Conservation (phyloP, 768 basidiomycete genomes). For the Lactifluus piperatus region DNA sequence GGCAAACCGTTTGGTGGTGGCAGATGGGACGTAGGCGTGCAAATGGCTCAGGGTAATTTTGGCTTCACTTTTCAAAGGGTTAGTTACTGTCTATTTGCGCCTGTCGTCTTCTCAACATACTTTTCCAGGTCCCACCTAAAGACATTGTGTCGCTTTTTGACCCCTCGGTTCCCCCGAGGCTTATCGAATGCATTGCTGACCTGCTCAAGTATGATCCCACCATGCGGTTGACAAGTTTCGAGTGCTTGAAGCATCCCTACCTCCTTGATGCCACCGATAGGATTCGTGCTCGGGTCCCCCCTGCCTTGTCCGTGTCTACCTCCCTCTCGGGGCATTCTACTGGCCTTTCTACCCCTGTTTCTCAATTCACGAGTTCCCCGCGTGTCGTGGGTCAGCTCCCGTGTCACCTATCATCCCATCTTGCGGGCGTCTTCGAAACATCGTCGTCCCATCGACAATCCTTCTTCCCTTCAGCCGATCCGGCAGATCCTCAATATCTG, state of each 20-base stretch:
- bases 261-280: constrained; percentile 63
- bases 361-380: constrained; percentile 17
- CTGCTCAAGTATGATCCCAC: constrained; percentile 90
- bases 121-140: constrained; percentile 49
- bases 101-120: constrained; percentile 6
- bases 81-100: constrained; percentile 23
- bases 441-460: constrained; percentile 19
- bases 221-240: constrained; percentile 71
- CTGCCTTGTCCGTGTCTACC: constrained; percentile 14
- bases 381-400: constrained; percentile 12
- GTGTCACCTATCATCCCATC: constrained; percentile 12
- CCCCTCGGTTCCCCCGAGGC: constrained; percentile 60
- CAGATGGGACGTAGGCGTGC: constrained; percentile 75
- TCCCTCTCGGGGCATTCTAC: constrained; percentile 33
- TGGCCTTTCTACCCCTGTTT: constrained; percentile 16
- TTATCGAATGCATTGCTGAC: constrained; percentile 89
- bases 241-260: constrained; percentile 87
- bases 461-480: constrained; percentile 11
- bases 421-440: constrained; percentile 3
- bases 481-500: constrained; percentile 13
- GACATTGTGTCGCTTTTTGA: constrained; percentile 72
- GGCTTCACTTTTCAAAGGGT: constrained; percentile 92
- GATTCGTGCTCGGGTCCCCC: constrained; percentile 8
- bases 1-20: constrained; percentile 77
- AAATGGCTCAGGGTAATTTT: constrained; percentile 68